Conservation (phyloP, 768 basidiomycete species). For the Arthromyces matolae region DNA sequence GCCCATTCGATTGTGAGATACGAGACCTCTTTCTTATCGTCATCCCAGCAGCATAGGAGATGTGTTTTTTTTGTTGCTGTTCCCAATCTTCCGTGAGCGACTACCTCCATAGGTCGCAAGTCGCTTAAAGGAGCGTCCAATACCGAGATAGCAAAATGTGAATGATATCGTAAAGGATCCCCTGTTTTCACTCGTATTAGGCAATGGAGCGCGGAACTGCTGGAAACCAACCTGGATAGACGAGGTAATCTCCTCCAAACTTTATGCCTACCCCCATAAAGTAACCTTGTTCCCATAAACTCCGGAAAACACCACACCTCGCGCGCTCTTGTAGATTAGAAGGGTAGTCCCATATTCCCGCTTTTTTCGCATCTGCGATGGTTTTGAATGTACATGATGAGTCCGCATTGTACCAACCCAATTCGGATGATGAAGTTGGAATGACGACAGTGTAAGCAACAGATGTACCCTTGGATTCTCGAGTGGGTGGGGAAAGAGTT, state of each 20-base stretch:
- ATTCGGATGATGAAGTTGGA: constrained; percentile 55
- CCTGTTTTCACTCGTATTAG: no score
- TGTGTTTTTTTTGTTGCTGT: constrained; percentile 98
- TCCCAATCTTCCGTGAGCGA: constrained; percentile 91
- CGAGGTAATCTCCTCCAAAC: constrained; percentile 94
- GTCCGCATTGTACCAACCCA: constrained; percentile 65
- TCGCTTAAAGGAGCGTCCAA: constrained; percentile 54
- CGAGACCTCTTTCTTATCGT: constrained; percentile 56
- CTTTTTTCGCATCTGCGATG: constrained; percentile 56
- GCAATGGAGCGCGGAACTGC: no score
- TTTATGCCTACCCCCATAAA: constrained; percentile 89
- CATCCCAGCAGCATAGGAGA: constrained; percentile 86
- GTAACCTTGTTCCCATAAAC: constrained; percentile 78
- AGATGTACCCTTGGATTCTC: constrained; percentile 2
- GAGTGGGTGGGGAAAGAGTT: not conserved
- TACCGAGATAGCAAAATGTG: constrained; percentile 89
- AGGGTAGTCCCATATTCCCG: constrained; percentile 79
- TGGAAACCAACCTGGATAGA: constrained; percentile 78
- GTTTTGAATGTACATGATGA: constrained; percentile 43
- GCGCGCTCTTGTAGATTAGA: constrained; percentile 62
- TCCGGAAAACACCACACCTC: constrained; percentile 73
- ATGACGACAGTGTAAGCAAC: constrained; percentile 49
- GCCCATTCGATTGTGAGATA: constrained; percentile 90
- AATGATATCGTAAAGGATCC: constrained; percentile 93
- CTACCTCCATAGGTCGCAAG: constrained; percentile 87